Evolutionary conservation across 768 basidiomycete genomes (phyloP).

Genomic region (Phlebiopsis gigantea): DNA sequence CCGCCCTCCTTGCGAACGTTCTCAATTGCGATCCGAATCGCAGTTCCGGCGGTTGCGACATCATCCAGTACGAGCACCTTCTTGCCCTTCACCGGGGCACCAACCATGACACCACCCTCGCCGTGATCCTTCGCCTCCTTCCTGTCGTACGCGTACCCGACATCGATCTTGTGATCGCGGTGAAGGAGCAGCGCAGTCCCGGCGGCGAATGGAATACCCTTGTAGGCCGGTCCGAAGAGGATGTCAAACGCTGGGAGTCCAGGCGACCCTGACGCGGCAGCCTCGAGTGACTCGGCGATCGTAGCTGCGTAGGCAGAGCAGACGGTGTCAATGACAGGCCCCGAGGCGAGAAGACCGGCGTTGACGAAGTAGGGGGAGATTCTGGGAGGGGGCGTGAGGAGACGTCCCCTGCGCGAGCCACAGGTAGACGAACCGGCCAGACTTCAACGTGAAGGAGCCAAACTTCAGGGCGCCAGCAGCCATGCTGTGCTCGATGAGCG

Average conservation of each 20-base stretch:
- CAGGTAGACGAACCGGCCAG: constrained; percentile 66
- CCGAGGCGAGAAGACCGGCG: constrained; percentile 81
- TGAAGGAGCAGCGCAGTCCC: constrained; percentile 74
- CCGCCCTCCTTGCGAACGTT: constrained; percentile 67
- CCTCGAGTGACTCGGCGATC: constrained; percentile 51
- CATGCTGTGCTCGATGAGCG: constrained; percentile 67
- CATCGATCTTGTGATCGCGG: constrained; percentile 53
- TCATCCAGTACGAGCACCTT: constrained; percentile 90
- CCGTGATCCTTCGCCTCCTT: constrained; percentile 97
- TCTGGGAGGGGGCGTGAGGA: constrained; percentile 32
- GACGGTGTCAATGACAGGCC: constrained; percentile 71
- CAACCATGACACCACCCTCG: constrained; percentile 90
- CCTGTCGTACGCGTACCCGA: constrained; percentile 88
- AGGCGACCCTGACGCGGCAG: constrained; percentile 18
- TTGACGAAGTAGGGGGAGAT: constrained; percentile 98
- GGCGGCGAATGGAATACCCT: constrained; percentile 92
- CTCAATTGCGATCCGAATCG: constrained; percentile 78
- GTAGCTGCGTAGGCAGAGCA: constrained; percentile 81
- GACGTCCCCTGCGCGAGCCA: background rate
- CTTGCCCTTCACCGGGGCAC: constrained; percentile 74
- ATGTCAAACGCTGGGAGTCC: constrained; percentile 59
- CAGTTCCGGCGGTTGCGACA: constrained; percentile 91
- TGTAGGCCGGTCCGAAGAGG: constrained; percentile 96
- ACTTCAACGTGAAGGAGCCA: constrained; percentile 91
- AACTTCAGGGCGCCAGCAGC: constrained; percentile 76